Evolutionary conservation across 257 asterid genomes (phyloP).

Genomic region (Dorcoceras hygrometricum): DNA sequence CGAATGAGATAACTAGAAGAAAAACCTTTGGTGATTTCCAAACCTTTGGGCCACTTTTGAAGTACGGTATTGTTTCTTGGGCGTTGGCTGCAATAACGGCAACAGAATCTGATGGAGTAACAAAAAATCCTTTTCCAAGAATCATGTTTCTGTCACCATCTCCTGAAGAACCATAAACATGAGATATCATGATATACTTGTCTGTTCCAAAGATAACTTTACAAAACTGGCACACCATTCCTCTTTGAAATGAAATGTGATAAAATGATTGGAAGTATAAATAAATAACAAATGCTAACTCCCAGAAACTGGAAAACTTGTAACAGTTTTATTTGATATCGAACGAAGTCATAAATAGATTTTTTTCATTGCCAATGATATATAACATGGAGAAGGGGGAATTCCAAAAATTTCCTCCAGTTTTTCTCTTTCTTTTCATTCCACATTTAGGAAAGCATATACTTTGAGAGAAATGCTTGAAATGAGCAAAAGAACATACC

Average conservation of each 20-base stretch:
- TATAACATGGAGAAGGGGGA: neutral
- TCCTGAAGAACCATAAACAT: constrained; percentile 46
- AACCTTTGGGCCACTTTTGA: constrained; percentile 81
- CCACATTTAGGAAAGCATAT: neutral
- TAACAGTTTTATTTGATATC: neutral
- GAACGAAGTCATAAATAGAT: neutral
- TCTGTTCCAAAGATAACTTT: neutral
- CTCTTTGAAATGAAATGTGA: constrained; percentile 8
- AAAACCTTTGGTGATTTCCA: constrained; percentile 12
- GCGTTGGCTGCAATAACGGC: constrained; percentile 98
- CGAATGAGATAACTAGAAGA: neutral
- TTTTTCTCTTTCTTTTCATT: neutral
- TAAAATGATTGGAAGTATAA: constrained; percentile 4
- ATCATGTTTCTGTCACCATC: constrained; percentile 99
- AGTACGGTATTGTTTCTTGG: constrained; percentile 80
- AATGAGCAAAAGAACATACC: constrained; percentile 44
- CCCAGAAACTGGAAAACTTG: neutral
- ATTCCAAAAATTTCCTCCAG: neutral
- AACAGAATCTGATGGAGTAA: constrained; percentile 97
- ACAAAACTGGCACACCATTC: neutral
- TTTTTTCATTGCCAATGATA: neutral
- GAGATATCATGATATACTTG: constrained; percentile 2
- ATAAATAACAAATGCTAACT: neutral
- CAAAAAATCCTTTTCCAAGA: constrained; percentile 86
- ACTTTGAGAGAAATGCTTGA: constrained; percentile 15